Evolutionary conservation across 148 eudicot species (phyloP).

Genomic region (Drosera capensis): DNA sequence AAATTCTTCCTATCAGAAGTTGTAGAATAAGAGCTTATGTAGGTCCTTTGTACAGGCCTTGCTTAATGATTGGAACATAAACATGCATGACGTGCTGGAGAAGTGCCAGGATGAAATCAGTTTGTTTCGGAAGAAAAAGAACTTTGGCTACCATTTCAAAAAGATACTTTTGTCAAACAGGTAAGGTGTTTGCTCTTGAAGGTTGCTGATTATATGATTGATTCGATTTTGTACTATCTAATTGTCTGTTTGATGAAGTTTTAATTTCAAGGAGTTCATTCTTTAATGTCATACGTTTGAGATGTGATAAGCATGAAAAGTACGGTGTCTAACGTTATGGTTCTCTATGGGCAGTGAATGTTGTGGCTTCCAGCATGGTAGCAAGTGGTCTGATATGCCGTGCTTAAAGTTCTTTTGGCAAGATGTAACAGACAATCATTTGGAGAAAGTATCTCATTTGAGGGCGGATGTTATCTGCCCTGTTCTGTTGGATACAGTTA

Average conservation of each 20-base stretch:
- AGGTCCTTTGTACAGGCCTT: slow-evolving; percentile 27
- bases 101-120: slow-evolving; percentile 58
- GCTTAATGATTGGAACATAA: slow-evolving; percentile 36
- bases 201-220: too few relatives aligned
- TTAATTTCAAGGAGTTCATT: too few relatives aligned
- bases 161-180: slow-evolving; percentile 45
- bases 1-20: slow-evolving; percentile 1
- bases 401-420: slow-evolving; percentile 85
- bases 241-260: too few relatives aligned
- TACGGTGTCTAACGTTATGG: not conserved
- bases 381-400: slow-evolving; percentile 37
- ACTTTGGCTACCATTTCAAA: slow-evolving; percentile 46
- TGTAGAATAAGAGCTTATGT: slow-evolving; percentile 3
- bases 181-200: slow-evolving; percentile 17
- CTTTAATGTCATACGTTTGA: not conserved
- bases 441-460: slow-evolving; percentile 50
- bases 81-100: slow-evolving; percentile 36
- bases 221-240: too few relatives aligned
- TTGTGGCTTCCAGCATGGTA: slow-evolving; percentile 45
- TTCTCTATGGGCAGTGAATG: slow-evolving; percentile 46
- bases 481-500: slow-evolving; percentile 51
- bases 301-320: not conserved
- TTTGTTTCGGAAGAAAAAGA: slow-evolving; percentile 49
- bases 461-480: slow-evolving; percentile 71
- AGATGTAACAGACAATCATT: slow-evolving; percentile 24